Percentiles rank a stretch among this genome's conserved stretches.
Conservation (phyloP, 495 filamentous ascomycete species). For the Talaromyces proteolyticus region DNA sequence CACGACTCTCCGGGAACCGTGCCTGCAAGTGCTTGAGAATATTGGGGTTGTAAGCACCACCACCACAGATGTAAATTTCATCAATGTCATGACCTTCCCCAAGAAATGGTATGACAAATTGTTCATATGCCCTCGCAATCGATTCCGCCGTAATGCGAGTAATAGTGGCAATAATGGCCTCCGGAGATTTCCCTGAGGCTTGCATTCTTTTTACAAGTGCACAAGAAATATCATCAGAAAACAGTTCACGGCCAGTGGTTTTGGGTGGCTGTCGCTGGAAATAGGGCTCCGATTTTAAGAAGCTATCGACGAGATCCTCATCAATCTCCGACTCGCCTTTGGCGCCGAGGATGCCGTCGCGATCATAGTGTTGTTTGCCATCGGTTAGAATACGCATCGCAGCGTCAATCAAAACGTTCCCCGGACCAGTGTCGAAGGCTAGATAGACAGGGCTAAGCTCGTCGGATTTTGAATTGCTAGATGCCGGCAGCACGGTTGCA, state of each 20-base stretch:
- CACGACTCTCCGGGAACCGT: slow-evolving; percentile 39
- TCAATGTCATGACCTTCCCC: too few relatives aligned
- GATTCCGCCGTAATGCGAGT: slow-evolving; percentile 52
- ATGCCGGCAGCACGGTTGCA: slow-evolving; percentile 3
- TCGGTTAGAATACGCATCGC: slow-evolving; percentile 30
- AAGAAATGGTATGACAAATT: slow-evolving; percentile 41
- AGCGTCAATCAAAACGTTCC: slow-evolving; percentile 36
- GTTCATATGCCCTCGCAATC: slow-evolving; percentile 49
- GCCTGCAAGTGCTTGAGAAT: slow-evolving; percentile 45
- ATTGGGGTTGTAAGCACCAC: slow-evolving; percentile 52
- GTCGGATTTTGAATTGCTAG: too few relatives aligned
- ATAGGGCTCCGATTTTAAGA: slow-evolving; percentile 43
- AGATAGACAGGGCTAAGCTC: too few relatives aligned
- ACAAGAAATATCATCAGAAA: slow-evolving; percentile 45
- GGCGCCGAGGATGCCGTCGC: slow-evolving; percentile 46
- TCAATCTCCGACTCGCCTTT: slow-evolving; percentile 44
- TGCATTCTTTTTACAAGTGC: slow-evolving; percentile 41
- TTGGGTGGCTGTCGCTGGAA: slow-evolving; percentile 46
- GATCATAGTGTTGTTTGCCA: slow-evolving; percentile 26
- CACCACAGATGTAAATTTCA: slow-evolving; percentile 57
- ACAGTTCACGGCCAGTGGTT: slow-evolving; percentile 54
- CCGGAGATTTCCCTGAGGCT: slow-evolving; percentile 31
- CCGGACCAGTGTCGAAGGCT: slow-evolving; percentile 48
- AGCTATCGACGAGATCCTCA: slow-evolving; percentile 47
- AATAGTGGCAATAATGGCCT: slow-evolving; percentile 49